These are phyloP conservation scores for Pythium brachiatum DNA, from an alignment of 352 stramenopile genomes.

Conservation along the genomic window DNA sequence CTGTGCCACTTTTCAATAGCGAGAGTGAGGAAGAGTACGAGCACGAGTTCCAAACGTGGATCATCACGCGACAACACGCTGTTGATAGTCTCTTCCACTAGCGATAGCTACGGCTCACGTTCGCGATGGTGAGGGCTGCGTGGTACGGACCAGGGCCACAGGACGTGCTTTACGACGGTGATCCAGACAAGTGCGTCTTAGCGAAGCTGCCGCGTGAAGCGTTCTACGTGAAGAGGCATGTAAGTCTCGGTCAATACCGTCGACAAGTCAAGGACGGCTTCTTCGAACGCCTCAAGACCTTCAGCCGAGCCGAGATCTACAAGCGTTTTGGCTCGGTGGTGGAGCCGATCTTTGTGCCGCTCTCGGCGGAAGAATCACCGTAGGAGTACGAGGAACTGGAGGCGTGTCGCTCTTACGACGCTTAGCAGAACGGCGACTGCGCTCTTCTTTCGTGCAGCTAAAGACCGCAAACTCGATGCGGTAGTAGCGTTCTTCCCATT, in stretches of 20 bases:
- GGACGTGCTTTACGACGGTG: neutral
- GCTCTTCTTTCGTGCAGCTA: no score
- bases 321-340: neutral
- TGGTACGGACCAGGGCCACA: neutral
- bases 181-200: neutral
- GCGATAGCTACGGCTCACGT: neutral
- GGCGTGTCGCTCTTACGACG: no score
- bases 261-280: neutral
- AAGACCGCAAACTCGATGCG: no score
- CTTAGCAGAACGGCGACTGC: no score
- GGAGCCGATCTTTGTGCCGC: neutral
- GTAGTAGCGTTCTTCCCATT: no score
- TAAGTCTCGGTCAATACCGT: neutral
- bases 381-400: neutral
- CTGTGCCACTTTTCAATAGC: constrained; percentile 30
- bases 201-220: neutral
- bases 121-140: neutral
- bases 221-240: neutral
- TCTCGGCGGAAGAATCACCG: neutral
- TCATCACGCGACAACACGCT: no score
- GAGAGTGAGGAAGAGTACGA: constrained; percentile 34
- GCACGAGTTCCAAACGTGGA: constrained; percentile 21
- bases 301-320: neutral
- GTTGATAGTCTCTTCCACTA: no score
- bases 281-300: neutral